phyloP scores from a whole-genome alignment of 2,329 filamentous ascomycete genomes.

The Periconia macrospinosa region DNA sequence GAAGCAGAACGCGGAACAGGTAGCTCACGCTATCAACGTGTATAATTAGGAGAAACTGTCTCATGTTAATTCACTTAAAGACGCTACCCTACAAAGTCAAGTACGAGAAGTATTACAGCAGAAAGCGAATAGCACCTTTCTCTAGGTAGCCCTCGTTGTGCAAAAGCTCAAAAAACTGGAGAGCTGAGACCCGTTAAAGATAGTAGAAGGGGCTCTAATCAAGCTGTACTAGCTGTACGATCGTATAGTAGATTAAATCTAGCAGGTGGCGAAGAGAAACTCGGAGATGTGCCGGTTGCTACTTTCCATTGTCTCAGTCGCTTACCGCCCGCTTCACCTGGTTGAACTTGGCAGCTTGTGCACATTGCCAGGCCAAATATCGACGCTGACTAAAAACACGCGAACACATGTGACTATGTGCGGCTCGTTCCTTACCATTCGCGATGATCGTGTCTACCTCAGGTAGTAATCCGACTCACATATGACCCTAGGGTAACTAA shows the following conservation, averaged over 20 bases:
- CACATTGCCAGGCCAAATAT: constrained; percentile 3
- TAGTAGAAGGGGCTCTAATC: constrained; percentile 23
- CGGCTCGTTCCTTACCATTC: constrained; percentile 30
- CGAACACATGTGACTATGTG: constrained; percentile 23
- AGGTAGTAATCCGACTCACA: constrained; percentile 50
- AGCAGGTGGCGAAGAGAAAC: constrained; percentile 19
- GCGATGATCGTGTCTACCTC: constrained; percentile 14
- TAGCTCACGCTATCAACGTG: constrained; percentile 36
- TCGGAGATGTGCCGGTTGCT: constrained; percentile 40
- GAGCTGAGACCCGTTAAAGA: constrained; percentile 6
- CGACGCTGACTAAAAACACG: constrained; percentile 1
- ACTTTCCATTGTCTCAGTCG: constrained; percentile 22
- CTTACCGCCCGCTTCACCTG: constrained; percentile 15
- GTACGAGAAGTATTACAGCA: constrained; percentile 17
- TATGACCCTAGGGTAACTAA: too few relatives aligned
- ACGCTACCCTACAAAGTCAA: background rate
- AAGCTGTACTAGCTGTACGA: constrained; percentile 44
- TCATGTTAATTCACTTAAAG: constrained; percentile 19
- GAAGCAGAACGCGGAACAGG: constrained; percentile 27
- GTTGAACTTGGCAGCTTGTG: constrained; percentile 6
- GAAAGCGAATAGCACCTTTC: constrained; percentile 47
- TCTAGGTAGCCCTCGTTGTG: constrained; percentile 35
- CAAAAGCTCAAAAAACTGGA: constrained; percentile 20
- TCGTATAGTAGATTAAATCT: constrained; percentile 43
- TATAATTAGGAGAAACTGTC: constrained; percentile 46